A percentile compares a stretch with the other conserved stretches of the same genome.
Conservation (phyloP, 2,329 filamentous ascomycete genomes). For the Aspergillus intermedius region DNA sequence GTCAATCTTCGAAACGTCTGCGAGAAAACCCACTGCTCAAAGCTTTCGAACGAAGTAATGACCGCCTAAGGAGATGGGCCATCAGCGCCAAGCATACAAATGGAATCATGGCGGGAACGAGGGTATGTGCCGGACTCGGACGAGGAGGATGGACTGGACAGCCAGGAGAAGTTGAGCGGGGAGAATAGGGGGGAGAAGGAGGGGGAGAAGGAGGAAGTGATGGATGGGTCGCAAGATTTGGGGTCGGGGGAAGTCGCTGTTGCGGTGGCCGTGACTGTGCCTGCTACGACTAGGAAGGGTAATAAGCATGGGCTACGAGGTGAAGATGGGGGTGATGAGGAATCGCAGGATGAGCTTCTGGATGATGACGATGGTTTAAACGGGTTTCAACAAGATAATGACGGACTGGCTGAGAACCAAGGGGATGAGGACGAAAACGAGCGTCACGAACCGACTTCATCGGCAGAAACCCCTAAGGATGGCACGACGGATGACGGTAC, state of each 20-base stretch:
- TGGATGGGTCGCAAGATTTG: not conserved
- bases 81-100: conserved; percentile 29
- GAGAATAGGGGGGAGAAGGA: not conserved
- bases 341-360: not conserved
- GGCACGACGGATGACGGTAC: not conserved
- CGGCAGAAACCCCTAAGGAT: not conserved
- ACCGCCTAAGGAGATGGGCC: conserved; percentile 30
- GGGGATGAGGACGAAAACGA: too few species aligned
- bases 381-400: not conserved
- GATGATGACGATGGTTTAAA: not conserved
- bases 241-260: not conserved
- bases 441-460: not conserved
- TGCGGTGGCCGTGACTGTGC: too few species aligned
- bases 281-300: too few species aligned
- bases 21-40: not conserved
- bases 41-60: conserved; percentile 15
- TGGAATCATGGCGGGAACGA: conserved; percentile 45
- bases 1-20: not conserved
- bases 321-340: not conserved
- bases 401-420: too few species aligned
- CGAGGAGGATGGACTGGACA: conserved; percentile 38
- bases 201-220: not conserved
- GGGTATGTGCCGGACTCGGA: conserved; percentile 49
- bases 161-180: conserved; percentile 16
- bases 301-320: not conserved